Base-by-base conservation (phyloP, 2,329 filamentous ascomycete genomes). In the Bipolaris victoriae region DNA sequence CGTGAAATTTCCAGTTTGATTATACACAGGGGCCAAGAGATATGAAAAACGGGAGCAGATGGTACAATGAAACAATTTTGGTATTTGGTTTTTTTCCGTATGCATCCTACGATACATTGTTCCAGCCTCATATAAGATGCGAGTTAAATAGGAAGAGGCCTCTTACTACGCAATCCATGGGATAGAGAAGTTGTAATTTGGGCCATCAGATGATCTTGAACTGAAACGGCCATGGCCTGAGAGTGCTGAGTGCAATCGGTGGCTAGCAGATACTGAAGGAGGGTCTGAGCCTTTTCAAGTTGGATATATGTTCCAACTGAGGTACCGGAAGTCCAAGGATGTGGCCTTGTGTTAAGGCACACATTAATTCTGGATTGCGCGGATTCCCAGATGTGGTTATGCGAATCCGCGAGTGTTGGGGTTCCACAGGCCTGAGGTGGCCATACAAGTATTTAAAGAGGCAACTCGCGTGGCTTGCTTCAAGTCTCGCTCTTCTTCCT, bases 401-500 rank as follows among this genome's bases (percentile, higher is more conserved):
- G 48, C 10, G 36, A 26, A 33, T 37, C 20, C 18, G 20, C n/a
- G 16, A 13, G 11, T 31, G 15, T n/a, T 24, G 20, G 31, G 18
- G 20, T 15, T 20, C 31, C 3, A 13, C 11, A 7, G 29, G 5
- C 40, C 22, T 10, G 10, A 9, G 33, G 10, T 36, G 22, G 15
- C 7, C 36, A 20, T 24, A 22, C 26, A 10, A 18, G 13, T 13
- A 31, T 44, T 51, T 6, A 20, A 22, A 36, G 20, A 22, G 48
- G 48, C 11, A 37, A 26, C 35, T 22, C 24, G 45, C 26, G 10
- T 39, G 5, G 1, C 29, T 4, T 16, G n/a, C 20, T 61, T 71
- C 70, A 74, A 46, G 67, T 71, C 53, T 73, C 69, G 31, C 60
- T 70, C 65, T 82, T 84, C 67, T 82, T 84, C 60, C 93, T 84